phyloP scores from a whole-genome alignment of 2,329 filamentous ascomycete genomes.

The Rachicladosporium sp. region DNA sequence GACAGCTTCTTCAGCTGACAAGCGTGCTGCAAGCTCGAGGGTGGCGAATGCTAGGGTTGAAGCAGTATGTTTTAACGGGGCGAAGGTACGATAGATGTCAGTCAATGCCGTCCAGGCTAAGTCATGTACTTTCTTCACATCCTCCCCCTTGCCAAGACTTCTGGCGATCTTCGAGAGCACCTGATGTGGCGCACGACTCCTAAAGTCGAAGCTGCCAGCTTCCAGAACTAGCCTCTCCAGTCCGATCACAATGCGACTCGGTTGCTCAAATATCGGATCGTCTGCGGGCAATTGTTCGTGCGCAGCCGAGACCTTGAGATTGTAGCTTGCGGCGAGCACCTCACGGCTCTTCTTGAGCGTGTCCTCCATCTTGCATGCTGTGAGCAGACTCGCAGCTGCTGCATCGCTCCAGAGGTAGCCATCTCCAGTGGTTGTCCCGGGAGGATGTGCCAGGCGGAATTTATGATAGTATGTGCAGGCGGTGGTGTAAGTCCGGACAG shows the following conservation, averaged over 20 bases:
- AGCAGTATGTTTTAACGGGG: conserved; percentile 78
- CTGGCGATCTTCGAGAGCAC: conserved; percentile 60
- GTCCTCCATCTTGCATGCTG: conserved; percentile 94
- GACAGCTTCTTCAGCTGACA: conserved; percentile 29
- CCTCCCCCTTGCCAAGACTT: conserved; percentile 34
- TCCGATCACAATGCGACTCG: conserved; percentile 71
- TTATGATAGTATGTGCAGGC: conserved; percentile 93
- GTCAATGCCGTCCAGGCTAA: conserved; percentile 70
- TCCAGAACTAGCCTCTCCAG: conserved; percentile 89
- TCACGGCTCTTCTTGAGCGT: conserved; percentile 94
- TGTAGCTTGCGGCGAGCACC: conserved; percentile 85
- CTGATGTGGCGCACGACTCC: conserved; percentile 76
- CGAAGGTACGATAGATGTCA: conserved; percentile 87
- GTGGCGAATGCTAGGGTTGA: conserved; percentile 71
- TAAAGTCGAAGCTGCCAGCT: conserved; percentile 85
- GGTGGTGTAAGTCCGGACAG: conserved; percentile 82
- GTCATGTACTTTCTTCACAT: conserved; percentile 16
- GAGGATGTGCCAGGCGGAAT: conserved; percentile 71
- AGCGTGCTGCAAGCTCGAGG: conserved; percentile 64
- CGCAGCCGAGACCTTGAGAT: conserved; percentile 55
- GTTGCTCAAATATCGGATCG: conserved; percentile 70
- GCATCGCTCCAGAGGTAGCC: conserved; percentile 78
- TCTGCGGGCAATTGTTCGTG: conserved; percentile 64
- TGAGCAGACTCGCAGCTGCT: conserved; percentile 75
- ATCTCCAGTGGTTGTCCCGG: conserved; percentile 36